Conservation (phyloP, 495 filamentous ascomycete species). For the Chaetomium cochliodes region DNA sequence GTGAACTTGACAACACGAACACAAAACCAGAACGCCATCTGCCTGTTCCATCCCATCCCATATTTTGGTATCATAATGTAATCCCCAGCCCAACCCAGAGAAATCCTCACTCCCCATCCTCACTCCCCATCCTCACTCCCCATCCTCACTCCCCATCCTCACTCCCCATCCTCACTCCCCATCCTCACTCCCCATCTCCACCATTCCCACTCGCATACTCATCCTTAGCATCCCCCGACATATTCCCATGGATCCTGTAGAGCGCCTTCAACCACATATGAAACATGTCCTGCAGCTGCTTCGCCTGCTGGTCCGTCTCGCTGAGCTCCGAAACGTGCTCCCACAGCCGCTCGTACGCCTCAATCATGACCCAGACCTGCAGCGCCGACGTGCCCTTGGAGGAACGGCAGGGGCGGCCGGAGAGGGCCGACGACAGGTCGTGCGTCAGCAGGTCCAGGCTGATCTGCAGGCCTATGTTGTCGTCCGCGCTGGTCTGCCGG, state of each 20-base stretch:
- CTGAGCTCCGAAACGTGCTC: constrained; percentile 36
- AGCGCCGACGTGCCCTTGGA: constrained; percentile 49
- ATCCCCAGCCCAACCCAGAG: constrained; percentile 13
- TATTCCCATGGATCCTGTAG: constrained; percentile 40
- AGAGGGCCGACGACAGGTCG: constrained; percentile 42
- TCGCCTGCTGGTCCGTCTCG: constrained; percentile 24
- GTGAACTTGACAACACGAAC: too few relatives aligned
- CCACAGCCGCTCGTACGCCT: constrained; percentile 48
- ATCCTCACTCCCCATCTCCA: too few relatives aligned
- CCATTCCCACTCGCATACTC: too few relatives aligned
- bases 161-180: too few relatives aligned
- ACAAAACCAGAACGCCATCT: too few relatives aligned
- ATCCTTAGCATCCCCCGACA: constrained; percentile 19
- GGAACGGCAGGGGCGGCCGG: constrained; percentile 25
- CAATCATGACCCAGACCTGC: constrained; percentile 56
- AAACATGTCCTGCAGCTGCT: constrained; percentile 38
- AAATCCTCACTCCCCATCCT: constrained; percentile 24
- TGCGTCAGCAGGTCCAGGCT: constrained; percentile 44
- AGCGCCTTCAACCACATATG: constrained; percentile 47
- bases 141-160: too few relatives aligned
- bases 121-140: constrained; percentile 18
- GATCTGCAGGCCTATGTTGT: constrained; percentile 42
- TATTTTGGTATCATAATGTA: constrained; percentile 2
- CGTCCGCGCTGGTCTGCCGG: constrained; percentile 6
- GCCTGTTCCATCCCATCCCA: background rate